Conservation (phyloP, 108 stramenopile genomes). For the Cyclotella distinguenda region DNA sequence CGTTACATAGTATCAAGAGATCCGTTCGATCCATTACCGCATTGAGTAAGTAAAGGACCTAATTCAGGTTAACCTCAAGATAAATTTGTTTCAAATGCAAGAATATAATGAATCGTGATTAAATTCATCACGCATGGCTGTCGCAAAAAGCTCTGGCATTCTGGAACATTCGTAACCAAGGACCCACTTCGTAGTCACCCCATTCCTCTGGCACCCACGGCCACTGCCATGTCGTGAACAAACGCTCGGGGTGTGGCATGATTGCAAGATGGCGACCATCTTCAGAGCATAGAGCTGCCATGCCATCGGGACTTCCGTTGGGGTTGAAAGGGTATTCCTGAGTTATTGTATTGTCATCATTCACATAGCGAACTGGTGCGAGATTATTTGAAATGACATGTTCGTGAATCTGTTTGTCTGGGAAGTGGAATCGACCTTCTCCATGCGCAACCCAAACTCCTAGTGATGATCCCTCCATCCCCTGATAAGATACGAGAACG, state of each 20-base stretch:
- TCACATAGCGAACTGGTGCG: slow-evolving; percentile 93
- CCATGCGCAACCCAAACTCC: slow-evolving; percentile 99
- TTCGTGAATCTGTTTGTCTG: slow-evolving; percentile 75
- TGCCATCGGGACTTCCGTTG: slow-evolving; percentile 97
- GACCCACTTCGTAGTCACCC: slow-evolving; percentile 77
- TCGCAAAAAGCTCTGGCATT: slow-evolving; percentile 97
- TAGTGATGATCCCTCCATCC: slow-evolving; percentile 96
- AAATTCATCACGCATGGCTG: slow-evolving; percentile 7
- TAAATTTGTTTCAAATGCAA: no score
- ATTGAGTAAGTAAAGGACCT: no score
- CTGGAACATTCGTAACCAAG: slow-evolving; percentile 99
- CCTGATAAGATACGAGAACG: slow-evolving; percentile 20
- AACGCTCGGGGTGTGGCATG: slow-evolving; percentile 99
- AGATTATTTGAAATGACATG: slow-evolving; percentile 69
- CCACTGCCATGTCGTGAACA: slow-evolving; percentile 98
- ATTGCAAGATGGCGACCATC: slow-evolving; percentile 98
- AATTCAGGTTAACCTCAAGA: no score
- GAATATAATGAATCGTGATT: no score
- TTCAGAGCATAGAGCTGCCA: slow-evolving; percentile 98
- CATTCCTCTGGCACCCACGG: slow-evolving; percentile 95
- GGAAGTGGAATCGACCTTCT: slow-evolving; percentile 97
- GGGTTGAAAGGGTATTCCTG: slow-evolving; percentile 98
- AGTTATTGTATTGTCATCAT: slow-evolving; percentile 91
- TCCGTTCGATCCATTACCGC: no score
- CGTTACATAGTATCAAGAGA: no score